phyloP scores from a whole-genome alignment of 2,329 filamentous ascomycete species.

The Mollisia scopiformis region DNA sequence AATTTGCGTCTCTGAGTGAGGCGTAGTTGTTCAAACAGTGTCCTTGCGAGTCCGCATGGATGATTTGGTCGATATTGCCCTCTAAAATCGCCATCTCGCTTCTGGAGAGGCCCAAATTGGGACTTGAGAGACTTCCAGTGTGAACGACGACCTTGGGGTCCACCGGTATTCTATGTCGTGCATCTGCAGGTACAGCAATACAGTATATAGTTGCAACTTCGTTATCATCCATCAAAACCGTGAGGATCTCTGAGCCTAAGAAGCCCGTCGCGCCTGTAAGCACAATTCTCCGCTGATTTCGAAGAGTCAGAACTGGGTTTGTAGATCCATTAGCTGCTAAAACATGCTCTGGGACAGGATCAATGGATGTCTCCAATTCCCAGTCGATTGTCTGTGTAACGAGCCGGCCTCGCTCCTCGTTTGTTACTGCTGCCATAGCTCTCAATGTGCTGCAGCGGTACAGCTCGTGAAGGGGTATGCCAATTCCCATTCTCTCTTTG shows the following conservation, averaged over 20 bases:
- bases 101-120: conserved; percentile 43
- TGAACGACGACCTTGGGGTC: conserved; percentile 33
- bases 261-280: conserved; percentile 47
- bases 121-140: conserved; percentile 40
- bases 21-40: conserved; percentile 43
- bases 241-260: conserved; percentile 43
- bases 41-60: conserved; percentile 54
- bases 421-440: conserved; percentile 19
- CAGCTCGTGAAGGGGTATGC: conserved; percentile 28
- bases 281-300: conserved; percentile 24
- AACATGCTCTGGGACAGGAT: conserved; percentile 1
- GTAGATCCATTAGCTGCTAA: background rate
- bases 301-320: background rate
- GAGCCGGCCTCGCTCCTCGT: conserved; percentile 1
- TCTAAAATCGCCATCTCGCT: conserved; percentile 34
- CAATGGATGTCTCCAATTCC: background rate
- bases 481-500: conserved; percentile 24
- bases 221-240: conserved; percentile 37
- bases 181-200: conserved; percentile 41
- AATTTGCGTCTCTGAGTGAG: conserved; percentile 39
- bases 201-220: conserved; percentile 45
- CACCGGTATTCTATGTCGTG: background rate
- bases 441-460: conserved; percentile 29
- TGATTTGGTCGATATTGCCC: conserved; percentile 45
- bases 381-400: background rate